phyloP scores from a whole-genome alignment of 116 monocot genomes.

The Cymodocea nodosa region DNA sequence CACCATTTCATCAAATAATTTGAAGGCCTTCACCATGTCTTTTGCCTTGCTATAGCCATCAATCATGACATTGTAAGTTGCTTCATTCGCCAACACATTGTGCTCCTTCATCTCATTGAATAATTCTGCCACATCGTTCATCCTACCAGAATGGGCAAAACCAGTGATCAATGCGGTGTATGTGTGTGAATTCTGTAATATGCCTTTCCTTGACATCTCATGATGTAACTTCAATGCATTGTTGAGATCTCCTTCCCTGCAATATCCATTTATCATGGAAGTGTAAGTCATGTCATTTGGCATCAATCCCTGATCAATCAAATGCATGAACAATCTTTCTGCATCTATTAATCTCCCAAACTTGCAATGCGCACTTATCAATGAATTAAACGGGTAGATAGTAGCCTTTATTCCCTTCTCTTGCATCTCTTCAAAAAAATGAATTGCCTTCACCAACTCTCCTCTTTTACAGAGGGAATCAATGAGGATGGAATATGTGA shows the following conservation, averaged over 20 bases:
- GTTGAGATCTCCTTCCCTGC: slow-evolving; percentile 40
- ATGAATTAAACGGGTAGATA: slow-evolving; percentile 75
- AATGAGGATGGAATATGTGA: slow-evolving; percentile 77
- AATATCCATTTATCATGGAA: slow-evolving; percentile 60
- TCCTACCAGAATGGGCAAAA: slow-evolving; percentile 45
- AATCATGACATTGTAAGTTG: slow-evolving; percentile 93
- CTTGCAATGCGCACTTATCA: slow-evolving; percentile 74
- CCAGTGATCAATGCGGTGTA: slow-evolving; percentile 76
- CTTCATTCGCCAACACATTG: slow-evolving; percentile 61
- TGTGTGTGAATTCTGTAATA: slow-evolving; percentile 49
- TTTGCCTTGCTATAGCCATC: slow-evolving; percentile 71
- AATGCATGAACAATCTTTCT: slow-evolving; percentile 31
- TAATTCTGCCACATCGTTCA: slow-evolving; percentile 39
- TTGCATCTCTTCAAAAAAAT: slow-evolving; percentile 43
- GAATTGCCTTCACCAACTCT: slow-evolving; percentile 29
- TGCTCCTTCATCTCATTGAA: slow-evolving; percentile 56
- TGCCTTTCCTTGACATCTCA: slow-evolving; percentile 45
- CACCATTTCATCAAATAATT: slow-evolving; percentile 62
- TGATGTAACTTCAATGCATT: slow-evolving; percentile 50
- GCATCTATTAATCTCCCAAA: slow-evolving; percentile 40
- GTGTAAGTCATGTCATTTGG: slow-evolving; percentile 68
- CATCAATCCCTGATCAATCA: slow-evolving; percentile 32
- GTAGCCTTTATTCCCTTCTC: slow-evolving; percentile 29
- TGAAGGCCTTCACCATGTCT: slow-evolving; percentile 45
- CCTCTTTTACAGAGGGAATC: slow-evolving; percentile 66